Conservation (phyloP, 768 basidiomycete species). For the Gyrodon lividus region DNA sequence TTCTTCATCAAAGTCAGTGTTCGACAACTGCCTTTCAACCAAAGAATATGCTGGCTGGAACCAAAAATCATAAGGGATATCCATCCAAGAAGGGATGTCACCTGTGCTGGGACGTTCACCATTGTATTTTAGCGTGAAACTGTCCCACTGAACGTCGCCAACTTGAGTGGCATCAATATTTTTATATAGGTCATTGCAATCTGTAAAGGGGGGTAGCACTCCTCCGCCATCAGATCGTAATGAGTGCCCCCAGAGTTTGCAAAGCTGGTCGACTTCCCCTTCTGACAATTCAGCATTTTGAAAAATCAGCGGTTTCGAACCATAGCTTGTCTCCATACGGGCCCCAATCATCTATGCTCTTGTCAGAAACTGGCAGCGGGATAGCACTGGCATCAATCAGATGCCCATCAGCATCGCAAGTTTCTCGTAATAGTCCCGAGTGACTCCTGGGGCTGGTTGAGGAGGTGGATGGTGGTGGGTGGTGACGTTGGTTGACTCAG, state of each 20-base stretch:
- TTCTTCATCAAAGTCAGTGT: constrained; percentile 21
- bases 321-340: background rate
- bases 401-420: background rate
- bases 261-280: background rate
- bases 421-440: background rate
- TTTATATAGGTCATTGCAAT: background rate
- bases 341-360: background rate
- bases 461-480: background rate
- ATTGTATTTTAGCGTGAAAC: constrained; percentile 30
- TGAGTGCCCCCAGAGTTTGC: background rate
- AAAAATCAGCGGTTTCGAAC: constrained; percentile 1
- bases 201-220: background rate
- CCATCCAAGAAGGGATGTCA: constrained; percentile 23
- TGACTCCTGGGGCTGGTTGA: background rate
- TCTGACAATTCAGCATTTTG: background rate
- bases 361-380: background rate
- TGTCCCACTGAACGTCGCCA: constrained; percentile 39
- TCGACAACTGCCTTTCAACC: constrained; percentile 17
- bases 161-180: constrained; percentile 35
- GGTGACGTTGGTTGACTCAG: background rate
- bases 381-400: background rate
- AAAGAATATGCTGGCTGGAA: constrained; percentile 18
- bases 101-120: constrained; percentile 4
- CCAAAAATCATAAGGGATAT: constrained; percentile 25
- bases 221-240: background rate